These are phyloP conservation scores for Geotrichum klebahnii DNA, from an alignment of 1,139 yeast species.

Conservation along the genomic window DNA sequence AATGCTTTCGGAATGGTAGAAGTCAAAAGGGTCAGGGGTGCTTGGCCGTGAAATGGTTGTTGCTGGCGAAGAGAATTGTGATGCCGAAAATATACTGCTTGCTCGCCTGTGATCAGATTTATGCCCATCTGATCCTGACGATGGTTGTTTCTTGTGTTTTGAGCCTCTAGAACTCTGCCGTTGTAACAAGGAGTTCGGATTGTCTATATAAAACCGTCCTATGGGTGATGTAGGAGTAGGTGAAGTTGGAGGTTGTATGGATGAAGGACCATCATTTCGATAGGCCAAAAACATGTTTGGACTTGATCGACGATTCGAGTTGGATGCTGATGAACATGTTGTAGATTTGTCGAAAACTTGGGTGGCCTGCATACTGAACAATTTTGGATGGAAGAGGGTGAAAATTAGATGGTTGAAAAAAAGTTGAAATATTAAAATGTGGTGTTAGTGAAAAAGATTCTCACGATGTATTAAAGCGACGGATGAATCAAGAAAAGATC, in stretches of 20 bases:
- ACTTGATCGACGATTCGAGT: constrained; percentile 10
- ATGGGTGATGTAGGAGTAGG: not conserved
- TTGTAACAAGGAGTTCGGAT: not conserved
- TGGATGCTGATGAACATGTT: no score
- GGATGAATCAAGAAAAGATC: no score
- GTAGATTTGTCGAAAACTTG: no score
- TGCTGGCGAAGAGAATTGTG: constrained; percentile 11
- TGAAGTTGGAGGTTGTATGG: not conserved
- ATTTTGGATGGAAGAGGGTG: no score
- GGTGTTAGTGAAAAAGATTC: no score
- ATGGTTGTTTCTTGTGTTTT: not conserved
- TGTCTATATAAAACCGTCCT: not conserved
- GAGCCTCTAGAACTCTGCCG: no score
- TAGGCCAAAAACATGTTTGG: constrained; percentile 7
- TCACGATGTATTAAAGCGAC: no score
- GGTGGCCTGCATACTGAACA: no score
- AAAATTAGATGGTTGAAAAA: no score
- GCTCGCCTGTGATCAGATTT: constrained; percentile 8
- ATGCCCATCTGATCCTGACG: constrained; percentile 6
- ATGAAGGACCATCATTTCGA: constrained; percentile 1
- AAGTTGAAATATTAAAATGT: no score
- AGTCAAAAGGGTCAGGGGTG: constrained; percentile 12
- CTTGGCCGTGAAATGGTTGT: constrained; percentile 6
- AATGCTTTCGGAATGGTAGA: not conserved
- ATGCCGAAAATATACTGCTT: constrained; percentile 11